A percentile compares a stretch with the other conserved stretches of the same genome.
Conservation (phyloP, 2,329 filamentous ascomycete genomes). For the Amauroascus verrucosus region DNA sequence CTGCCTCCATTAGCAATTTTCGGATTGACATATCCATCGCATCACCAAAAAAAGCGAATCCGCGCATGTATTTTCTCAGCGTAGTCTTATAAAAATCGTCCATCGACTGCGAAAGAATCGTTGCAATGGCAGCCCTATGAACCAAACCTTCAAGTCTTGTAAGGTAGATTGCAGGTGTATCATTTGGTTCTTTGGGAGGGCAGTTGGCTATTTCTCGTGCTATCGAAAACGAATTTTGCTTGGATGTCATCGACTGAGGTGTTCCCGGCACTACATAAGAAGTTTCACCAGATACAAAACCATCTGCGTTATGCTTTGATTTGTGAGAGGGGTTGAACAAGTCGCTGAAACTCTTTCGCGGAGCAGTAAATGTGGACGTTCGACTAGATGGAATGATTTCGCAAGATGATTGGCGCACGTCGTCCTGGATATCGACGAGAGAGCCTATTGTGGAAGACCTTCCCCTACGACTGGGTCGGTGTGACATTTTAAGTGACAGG, state of each 20-base stretch:
- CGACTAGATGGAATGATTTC: conserved; percentile 48
- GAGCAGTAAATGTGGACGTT: conserved; percentile 72
- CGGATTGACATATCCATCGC: conserved; percentile 97
- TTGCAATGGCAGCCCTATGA: conserved; percentile 71
- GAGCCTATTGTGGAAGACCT: conserved; percentile 89
- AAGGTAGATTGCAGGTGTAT: conserved; percentile 83
- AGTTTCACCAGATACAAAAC: conserved; percentile 51
- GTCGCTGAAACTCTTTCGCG: conserved; percentile 86
- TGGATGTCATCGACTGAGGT: conserved; percentile 60
- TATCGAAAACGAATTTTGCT: conserved; percentile 72
- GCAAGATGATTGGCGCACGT: conserved; percentile 57
- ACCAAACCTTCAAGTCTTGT: conserved; percentile 70
- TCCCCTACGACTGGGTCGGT: conserved; percentile 52
- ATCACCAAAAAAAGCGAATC: conserved; percentile 89
- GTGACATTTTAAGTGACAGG: conserved; percentile 47
- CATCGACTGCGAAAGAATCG: conserved; percentile 71
- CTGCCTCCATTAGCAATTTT: conserved; percentile 91
- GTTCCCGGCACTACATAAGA: conserved; percentile 36
- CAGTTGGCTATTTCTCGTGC: conserved; percentile 58
- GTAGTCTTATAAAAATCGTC: conserved; percentile 77
- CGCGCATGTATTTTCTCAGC: conserved; percentile 86
- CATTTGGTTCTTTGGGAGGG: conserved; percentile 64
- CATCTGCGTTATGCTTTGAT: conserved; percentile 69
- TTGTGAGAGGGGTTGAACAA: conserved; percentile 65
- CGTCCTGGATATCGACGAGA: conserved; percentile 59